Evolutionary conservation across 2,329 filamentous ascomycete genomes (phyloP).

Genomic region (Penicillium sp.): DNA sequence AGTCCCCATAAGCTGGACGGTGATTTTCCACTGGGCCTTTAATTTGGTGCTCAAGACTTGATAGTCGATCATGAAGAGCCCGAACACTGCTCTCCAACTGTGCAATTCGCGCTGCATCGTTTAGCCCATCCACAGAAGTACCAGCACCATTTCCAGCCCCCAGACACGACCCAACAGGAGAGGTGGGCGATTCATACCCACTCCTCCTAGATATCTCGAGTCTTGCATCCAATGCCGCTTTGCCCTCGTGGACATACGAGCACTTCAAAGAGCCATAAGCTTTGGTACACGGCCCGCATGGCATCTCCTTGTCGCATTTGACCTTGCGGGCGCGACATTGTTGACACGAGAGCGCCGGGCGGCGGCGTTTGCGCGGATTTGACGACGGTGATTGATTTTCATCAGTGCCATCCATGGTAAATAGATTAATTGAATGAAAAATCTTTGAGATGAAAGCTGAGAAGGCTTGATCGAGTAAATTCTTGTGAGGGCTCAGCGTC

Average conservation of each 20-base stretch:
- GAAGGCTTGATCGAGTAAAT: not conserved
- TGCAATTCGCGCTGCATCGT: slow-evolving; percentile 18
- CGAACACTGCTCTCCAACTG: slow-evolving; percentile 23
- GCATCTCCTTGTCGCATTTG: slow-evolving; percentile 37
- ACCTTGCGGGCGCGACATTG: slow-evolving; percentile 41
- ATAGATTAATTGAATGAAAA: not conserved
- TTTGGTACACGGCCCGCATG: slow-evolving; percentile 37
- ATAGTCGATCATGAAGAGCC: slow-evolving; percentile 19
- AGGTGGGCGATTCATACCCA: slow-evolving; percentile 8
- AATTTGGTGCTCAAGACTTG: slow-evolving; percentile 14
- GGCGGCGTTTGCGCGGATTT: slow-evolving; percentile 35
- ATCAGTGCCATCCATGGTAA: slow-evolving; percentile 7
- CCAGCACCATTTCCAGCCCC: not conserved
- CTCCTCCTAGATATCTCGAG: not conserved
- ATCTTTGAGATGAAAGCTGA: not conserved
- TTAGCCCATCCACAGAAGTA: not conserved
- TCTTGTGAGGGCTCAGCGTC: slow-evolving; percentile 3
- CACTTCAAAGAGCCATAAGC: slow-evolving; percentile 31
- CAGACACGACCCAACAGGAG: not conserved
- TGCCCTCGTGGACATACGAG: slow-evolving; percentile 31
- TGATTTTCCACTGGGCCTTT: not conserved
- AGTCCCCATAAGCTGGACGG: not conserved
- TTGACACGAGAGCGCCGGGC: slow-evolving; percentile 37
- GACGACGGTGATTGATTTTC: not conserved
- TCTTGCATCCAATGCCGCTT: slow-evolving; percentile 18